Base-by-base conservation (phyloP, 768 basidiomycete species). In the Pholiota microspora region DNA sequence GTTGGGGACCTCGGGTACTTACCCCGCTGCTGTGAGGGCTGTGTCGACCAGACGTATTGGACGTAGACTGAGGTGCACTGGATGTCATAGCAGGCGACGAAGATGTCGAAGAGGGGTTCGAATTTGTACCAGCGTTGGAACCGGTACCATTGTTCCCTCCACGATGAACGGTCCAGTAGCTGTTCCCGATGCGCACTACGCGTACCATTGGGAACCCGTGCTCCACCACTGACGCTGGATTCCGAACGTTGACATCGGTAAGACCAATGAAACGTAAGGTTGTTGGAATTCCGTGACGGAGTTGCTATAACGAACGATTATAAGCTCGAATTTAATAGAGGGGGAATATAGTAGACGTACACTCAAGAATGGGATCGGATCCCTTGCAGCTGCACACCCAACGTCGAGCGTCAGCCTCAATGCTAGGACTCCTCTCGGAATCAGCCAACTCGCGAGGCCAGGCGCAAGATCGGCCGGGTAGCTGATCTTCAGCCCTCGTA, bases 391-490 rank as follows among this genome's bases (percentile, higher is more conserved):
- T 21, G 42, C 45, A 15, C 44, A 40, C 29, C 7, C 18, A 23
- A 2, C 34, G n/a, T 28, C 42, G 40, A 46, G 15, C 32, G 34
- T 40, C 45, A 46, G 9, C 34, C 72, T 71, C 48, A 86, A 63
- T 12, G 81, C 77, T 4, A 68, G 65, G 2, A 86, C 76, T 32
- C 60, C 73, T 23, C 81, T 65, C 7, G 87, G 87, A 29, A 90
- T 77, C 25, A 89, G 70, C 85, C 86, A 88, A 44, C 81, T 76
- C 7, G 86, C 85, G 16, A 89, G 69, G 2, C 82, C 79, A 0
- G 85, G 76, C 0, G 83, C 77, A 34, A 89, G 67, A 64, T 88
- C 86, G 56, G 73, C 70, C 1, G 88, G 87, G 61, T 88, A 81
- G 4, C 81, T 81, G 51, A 88, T 85, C 49, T 73, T 77, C 52